Conservation (phyloP, 2,329 filamentous ascomycete genomes). For the Graphilbum fragrans region DNA sequence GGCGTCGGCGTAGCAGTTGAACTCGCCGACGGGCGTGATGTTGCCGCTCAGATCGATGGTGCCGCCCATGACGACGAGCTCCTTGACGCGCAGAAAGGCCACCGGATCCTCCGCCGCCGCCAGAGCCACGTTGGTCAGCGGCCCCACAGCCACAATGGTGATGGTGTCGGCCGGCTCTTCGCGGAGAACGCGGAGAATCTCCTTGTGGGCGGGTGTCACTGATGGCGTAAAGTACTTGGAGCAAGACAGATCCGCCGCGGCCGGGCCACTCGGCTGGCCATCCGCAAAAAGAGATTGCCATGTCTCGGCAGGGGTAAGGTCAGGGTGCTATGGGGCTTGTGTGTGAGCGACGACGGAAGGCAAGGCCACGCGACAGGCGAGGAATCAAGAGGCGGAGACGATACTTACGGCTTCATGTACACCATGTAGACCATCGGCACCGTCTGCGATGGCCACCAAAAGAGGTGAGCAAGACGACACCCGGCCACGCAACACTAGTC, state of each 20-base stretch:
- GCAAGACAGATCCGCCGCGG: slow-evolving; percentile 26
- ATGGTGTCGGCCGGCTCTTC: slow-evolving; percentile 76
- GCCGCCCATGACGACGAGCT: slow-evolving; percentile 93
- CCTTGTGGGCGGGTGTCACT: slow-evolving; percentile 59
- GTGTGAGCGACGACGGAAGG: background rate
- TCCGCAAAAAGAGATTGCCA: slow-evolving; percentile 57
- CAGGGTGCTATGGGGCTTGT: slow-evolving; percentile 41
- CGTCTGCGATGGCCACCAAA: slow-evolving; percentile 36
- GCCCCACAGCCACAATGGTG: slow-evolving; percentile 81
- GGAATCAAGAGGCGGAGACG: background rate
- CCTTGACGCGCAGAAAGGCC: slow-evolving; percentile 77
- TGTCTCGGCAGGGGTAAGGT: slow-evolving; percentile 60
- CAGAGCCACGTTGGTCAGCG: slow-evolving; percentile 84
- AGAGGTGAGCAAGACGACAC: no score
- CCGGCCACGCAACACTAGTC: background rate
- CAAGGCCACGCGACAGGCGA: background rate
- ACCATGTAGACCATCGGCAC: slow-evolving; percentile 62
- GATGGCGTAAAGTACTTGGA: slow-evolving; percentile 64
- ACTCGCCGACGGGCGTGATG: slow-evolving; percentile 75
- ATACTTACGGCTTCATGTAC: slow-evolving; percentile 47
- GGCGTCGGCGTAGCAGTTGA: slow-evolving; percentile 88
- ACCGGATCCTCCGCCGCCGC: slow-evolving; percentile 82
- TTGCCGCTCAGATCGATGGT: slow-evolving; percentile 72
- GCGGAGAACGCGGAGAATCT: slow-evolving; percentile 76
- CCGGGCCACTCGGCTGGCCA: slow-evolving; percentile 12